Evolutionary conservation across 345 rosid species (phyloP).

Genomic region (Populus euphratica): DNA sequence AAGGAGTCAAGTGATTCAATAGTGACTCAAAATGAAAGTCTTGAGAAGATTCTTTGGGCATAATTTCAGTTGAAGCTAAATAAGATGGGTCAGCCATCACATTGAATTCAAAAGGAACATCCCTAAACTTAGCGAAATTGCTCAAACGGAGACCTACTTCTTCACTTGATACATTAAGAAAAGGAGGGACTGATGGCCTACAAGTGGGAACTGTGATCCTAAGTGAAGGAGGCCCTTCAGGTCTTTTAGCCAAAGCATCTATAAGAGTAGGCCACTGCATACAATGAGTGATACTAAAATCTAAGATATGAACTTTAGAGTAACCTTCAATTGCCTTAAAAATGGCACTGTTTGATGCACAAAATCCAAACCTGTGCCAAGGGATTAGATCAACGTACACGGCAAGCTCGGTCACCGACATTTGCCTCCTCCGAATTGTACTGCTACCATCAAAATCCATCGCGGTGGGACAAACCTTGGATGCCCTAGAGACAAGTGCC

Average conservation of each 20-base stretch:
- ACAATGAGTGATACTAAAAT: slow-evolving; percentile 64
- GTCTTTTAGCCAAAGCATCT: slow-evolving; percentile 56
- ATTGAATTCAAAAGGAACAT: slow-evolving; percentile 54
- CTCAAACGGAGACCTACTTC: slow-evolving; percentile 53
- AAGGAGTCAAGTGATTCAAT: slow-evolving; percentile 34
- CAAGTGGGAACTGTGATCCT: slow-evolving; percentile 52
- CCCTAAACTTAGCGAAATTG: slow-evolving; percentile 54
- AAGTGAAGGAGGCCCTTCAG: slow-evolving; percentile 63
- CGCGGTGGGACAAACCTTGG: slow-evolving; percentile 51
- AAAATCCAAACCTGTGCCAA: slow-evolving; percentile 73
- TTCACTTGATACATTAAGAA: slow-evolving; percentile 46
- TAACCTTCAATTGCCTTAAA: slow-evolving; percentile 45
- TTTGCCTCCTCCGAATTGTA: slow-evolving; percentile 35
- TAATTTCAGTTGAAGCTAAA: background rate
- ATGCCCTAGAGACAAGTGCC: slow-evolving; percentile 63
- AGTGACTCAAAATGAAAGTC: slow-evolving; percentile 34
- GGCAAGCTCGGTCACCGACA: slow-evolving; percentile 62
- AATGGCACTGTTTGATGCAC: slow-evolving; percentile 56
- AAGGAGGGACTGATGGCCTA: slow-evolving; percentile 55
- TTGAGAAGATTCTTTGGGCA: slow-evolving; percentile 17
- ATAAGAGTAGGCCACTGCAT: slow-evolving; percentile 81
- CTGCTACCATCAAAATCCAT: slow-evolving; percentile 39
- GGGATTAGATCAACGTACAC: slow-evolving; percentile 72
- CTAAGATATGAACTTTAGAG: slow-evolving; percentile 52
- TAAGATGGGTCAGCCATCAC: slow-evolving; percentile 21